Evolutionary conservation across 1,284 basidiomycete species (phyloP), one percentile per base, ranked within the genome.

Genomic region (Irpex lacteus): DNA sequence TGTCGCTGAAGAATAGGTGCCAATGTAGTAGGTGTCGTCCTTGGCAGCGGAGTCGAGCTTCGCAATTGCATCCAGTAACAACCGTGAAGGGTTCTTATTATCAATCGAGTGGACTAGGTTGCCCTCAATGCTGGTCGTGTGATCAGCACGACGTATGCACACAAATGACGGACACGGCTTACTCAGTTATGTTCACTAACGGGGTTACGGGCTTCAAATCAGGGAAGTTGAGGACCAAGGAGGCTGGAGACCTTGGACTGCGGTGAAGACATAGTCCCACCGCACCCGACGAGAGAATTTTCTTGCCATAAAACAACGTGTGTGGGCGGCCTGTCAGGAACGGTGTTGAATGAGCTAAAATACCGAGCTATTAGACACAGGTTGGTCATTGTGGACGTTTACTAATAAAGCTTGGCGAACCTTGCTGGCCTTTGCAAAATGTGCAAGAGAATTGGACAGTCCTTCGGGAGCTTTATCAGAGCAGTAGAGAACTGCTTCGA

Each of bases 261-360:
- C 26, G 50, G 70, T 60, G 2, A 75, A 66, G 38, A 72, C 62
- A 94, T 67, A 1, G 65, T 0, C 93, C 94, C 2, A 96, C 85
- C 0, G 91, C 89, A 4, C 95, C 95, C 1, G 83, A 76, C 0
- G 84, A 85, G 67, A 84, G 75, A 21, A 93, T 82, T 2, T 80
- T 71, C 36, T 79, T 77, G 60, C 88, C 85, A 66, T 85, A 77
- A 68, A 95, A 88, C 1, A 96, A 21, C 0, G 94, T 96, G 58
- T 90, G 86, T 1, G 91, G 90, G 19, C 90, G 80, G 8, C 92
- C 92, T 0, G 93, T 96, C 19, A 94, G 80, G 74, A 96, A 96
- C 0, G 94, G 94, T 0, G 95, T 96, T 0, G 91, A 89, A 0
- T 92, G 82, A 0, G 88, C 89, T 11, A 91, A 74, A 19, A 95